Evolutionary conservation across 768 basidiomycete species (phyloP).

Genomic region (Pulveroboletus sp.): DNA sequence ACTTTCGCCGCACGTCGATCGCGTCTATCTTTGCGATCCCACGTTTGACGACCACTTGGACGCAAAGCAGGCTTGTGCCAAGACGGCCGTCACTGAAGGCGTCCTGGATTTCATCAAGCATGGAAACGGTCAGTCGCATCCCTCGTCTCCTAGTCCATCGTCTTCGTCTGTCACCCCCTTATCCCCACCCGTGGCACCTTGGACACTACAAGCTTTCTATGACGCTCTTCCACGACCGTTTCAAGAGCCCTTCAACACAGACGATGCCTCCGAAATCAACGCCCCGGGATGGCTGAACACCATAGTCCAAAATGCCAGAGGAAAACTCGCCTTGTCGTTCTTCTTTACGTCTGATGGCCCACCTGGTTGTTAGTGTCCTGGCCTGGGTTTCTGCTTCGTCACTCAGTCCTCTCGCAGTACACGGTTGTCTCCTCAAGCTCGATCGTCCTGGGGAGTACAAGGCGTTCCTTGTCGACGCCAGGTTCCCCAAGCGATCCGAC

Average conservation of each 20-base stretch:
- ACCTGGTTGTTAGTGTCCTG: conserved; percentile 39
- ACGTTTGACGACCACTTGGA: conserved; percentile 35
- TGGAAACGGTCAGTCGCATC: conserved; percentile 47
- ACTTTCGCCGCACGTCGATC: conserved; percentile 45
- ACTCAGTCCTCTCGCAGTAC: conserved; percentile 34
- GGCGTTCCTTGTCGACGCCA: conserved; percentile 60
- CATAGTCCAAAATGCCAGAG: conserved; percentile 47
- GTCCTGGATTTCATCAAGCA: conserved; percentile 55
- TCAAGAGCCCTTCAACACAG: conserved; percentile 45
- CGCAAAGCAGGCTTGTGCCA: conserved; percentile 53
- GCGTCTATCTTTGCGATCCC: conserved; percentile 49
- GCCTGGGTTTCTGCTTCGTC: background rate
- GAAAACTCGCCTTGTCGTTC: conserved; percentile 39
- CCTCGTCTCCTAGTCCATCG: conserved; percentile 21
- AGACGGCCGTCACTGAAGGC: conserved; percentile 47
- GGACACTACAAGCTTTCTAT: conserved; percentile 53
- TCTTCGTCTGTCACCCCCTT: conserved; percentile 2
- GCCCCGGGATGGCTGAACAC: conserved; percentile 51
- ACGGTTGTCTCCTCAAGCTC: conserved; percentile 61
- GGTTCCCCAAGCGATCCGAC: conserved; percentile 55
- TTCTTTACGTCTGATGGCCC: conserved; percentile 41
- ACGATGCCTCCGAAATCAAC: conserved; percentile 47
- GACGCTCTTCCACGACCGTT: conserved; percentile 64
- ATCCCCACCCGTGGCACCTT: conserved; percentile 16
- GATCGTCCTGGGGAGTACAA: conserved; percentile 46